These are phyloP conservation scores for Metschnikowia matae DNA, from an alignment of 805 yeast species.

Conservation along the genomic window DNA sequence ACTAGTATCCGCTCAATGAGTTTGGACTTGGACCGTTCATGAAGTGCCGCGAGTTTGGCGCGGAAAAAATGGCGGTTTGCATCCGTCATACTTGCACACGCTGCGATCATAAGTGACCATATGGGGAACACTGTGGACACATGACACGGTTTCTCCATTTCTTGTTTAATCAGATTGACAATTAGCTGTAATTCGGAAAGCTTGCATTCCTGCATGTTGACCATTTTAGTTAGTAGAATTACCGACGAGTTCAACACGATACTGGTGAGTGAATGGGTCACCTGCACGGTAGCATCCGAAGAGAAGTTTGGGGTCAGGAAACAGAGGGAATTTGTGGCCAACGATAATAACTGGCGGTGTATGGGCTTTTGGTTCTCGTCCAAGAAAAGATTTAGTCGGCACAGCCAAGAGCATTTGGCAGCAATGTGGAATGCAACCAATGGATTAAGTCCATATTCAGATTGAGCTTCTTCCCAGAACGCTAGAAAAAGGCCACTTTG, in stretches of 20 bases:
- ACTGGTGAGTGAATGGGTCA: conserved; percentile 11
- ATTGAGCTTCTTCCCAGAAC: conserved; percentile 5
- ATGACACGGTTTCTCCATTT: conserved; percentile 8
- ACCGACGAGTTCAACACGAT: conserved; percentile 10
- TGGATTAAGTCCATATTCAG: conserved; percentile 9
- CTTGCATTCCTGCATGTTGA: not conserved
- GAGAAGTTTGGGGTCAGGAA: not conserved
- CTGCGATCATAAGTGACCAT: conserved; percentile 16
- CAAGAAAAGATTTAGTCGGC: conserved; percentile 12
- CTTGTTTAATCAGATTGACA: conserved; percentile 8
- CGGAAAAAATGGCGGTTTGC: conserved; percentile 8
- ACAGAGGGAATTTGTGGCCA: conserved; percentile 8
- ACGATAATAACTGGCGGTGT: conserved; percentile 5
- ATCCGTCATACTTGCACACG: conserved; percentile 8
- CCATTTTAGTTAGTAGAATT: conserved; percentile 11
- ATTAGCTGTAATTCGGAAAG: conserved; percentile 3
- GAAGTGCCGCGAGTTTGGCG: conserved; percentile 2
- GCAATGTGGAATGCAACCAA: conserved; percentile 16
- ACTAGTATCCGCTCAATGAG: conserved; percentile 8
- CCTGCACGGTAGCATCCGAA: not conserved
- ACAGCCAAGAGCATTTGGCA: conserved; percentile 19
- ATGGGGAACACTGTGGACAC: conserved; percentile 12
- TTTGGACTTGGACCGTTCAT: conserved; percentile 7
- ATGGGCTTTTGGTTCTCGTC: not conserved
- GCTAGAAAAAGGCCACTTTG: conserved; percentile 5